Evolutionary conservation across 768 basidiomycete species (phyloP), one percentile per base, ranked within the genome.

Genomic region (Gyrodon lividus): DNA sequence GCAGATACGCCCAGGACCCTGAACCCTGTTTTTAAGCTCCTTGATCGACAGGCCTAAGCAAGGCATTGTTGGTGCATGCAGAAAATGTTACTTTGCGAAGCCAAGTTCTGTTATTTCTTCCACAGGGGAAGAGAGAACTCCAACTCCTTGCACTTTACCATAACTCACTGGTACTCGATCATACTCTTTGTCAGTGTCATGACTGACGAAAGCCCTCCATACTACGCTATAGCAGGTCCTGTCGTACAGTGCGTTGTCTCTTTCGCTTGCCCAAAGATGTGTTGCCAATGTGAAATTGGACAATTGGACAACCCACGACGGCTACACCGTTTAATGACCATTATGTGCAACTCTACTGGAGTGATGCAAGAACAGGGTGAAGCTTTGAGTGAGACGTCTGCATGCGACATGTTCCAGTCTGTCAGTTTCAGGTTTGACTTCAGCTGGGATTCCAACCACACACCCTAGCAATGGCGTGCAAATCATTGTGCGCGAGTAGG

Each of bases 151-250:
- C 10, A n/a, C 39, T 19, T 23, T 24, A 35, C 14, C 28, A 33
- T 16, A 4, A 24, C 45, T n/a, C 12, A 37, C 41, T 41, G n/a
- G n/a, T 20, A 14, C 24, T 19, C 16, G 45, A 49, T 40, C 7
- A 4, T n/a, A n/a, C n/a, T n/a, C n/a, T n/a, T n/a, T n/a, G n/a
- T n/a, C 33, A 7, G 39, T 42, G 22, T 35, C 45, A 55, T 52
- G 56, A 26, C 39, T 24, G 53, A 22, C 4, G 54, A 56, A 16
- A 53, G 37, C 42, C 60, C 60, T 41, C 57, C 60, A 17, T 61
- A 61, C 26, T 61, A 57, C 35, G 31, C 49, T 33, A 37, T 28
- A 33, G 20, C 37, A 6, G 2, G 26, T 38, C 42, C 46, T 20
- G n/a, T 26, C 13, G 22, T 24, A 4, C 23, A 28, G 60, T 61